Percentiles rank a stretch among this genome's conserved stretches.
phyloP scores from a whole-genome alignment of 1,284 basidiomycete species.

The Cutaneotrichosporon mucoides region DNA sequence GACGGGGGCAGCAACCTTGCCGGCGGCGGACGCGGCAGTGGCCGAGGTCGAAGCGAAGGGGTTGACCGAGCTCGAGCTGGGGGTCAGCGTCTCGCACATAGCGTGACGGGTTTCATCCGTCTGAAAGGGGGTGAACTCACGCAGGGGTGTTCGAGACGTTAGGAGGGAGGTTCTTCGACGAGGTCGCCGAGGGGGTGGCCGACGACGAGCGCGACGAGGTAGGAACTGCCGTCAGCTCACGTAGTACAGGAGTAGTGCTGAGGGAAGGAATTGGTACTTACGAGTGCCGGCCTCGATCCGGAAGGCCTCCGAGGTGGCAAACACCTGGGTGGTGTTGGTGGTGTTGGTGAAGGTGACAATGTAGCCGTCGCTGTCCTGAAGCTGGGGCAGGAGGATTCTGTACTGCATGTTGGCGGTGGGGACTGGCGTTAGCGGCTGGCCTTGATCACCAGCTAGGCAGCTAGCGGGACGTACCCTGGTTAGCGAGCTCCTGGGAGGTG shows the following conservation, averaged over 20 bases:
- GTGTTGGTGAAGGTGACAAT: constrained; percentile 53
- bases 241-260: neutral
- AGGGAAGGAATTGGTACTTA: constrained; percentile 16
- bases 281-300: constrained; percentile 40
- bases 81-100: neutral
- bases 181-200: neutral
- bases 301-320: constrained; percentile 52
- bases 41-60: constrained; percentile 14
- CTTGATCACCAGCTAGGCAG: neutral
- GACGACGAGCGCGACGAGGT: constrained; percentile 12
- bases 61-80: constrained; percentile 7
- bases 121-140: neutral
- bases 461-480: constrained; percentile 32
- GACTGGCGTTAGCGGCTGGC: constrained; percentile 17
- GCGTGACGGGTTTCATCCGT: too few relatives aligned
- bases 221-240: constrained; percentile 4
- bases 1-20: constrained; percentile 3
- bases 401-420: constrained; percentile 32
- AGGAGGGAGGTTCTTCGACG: constrained; percentile 16
- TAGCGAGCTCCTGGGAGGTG: constrained; percentile 38
- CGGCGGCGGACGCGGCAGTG: neutral
- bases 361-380: constrained; percentile 41
- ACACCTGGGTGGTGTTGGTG: constrained; percentile 49
- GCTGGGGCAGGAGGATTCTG: constrained; percentile 27
- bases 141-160: neutral